Evolutionary conservation across 1,284 basidiomycete genomes (phyloP), one percentile per base, ranked within the genome.

Genomic region (Schizopora paradoxa): DNA sequence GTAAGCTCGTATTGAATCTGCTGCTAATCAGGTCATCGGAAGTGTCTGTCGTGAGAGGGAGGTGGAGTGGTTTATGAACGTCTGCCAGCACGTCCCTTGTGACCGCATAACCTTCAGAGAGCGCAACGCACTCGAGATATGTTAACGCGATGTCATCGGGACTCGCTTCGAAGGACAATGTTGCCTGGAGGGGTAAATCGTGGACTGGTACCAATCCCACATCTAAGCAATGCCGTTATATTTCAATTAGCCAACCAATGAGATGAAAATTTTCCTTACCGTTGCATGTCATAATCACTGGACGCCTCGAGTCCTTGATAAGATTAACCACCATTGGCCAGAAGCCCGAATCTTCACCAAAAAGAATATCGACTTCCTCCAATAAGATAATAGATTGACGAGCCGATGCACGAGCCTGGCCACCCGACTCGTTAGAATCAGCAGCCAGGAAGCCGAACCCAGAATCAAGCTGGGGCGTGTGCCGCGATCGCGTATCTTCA

Each of bases 311-410:
- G 22, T 86, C 77, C 49, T 77, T 79, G 58, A 95, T 91, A 46
- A 97, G 74, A 42, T 78, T 73, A 2, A 86, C 70, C 31, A 96
- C 75, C 4, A 88, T 79, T 2, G 83, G 73, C 96, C 96, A 99
- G 64, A 99, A 99, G 32, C 86, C 89, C 32, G 70, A 72, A 62
- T 98, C 95, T 42, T 94, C 91, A 52, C 82, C 84, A 66, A 84
- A 99, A 32, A 98, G 68, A 29, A 98, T 78, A 63, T 99, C 96
- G 6, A 91, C 95, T 62, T 99, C 96, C 64, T 99, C 96, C n/a
- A 99, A 68, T 26, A 99, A 70, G 54, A 99, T 89, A 39, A 96
- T 65, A 1, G 91, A 94, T 65, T 99, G 95, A 37, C 77, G 73
- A 40, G 85, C 59, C 13, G 31, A 10, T 6, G 29, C n/a, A 16